phyloP scores from a whole-genome alignment of 2,329 filamentous ascomycete genomes.

The Phyllosticta capitalensis region DNA sequence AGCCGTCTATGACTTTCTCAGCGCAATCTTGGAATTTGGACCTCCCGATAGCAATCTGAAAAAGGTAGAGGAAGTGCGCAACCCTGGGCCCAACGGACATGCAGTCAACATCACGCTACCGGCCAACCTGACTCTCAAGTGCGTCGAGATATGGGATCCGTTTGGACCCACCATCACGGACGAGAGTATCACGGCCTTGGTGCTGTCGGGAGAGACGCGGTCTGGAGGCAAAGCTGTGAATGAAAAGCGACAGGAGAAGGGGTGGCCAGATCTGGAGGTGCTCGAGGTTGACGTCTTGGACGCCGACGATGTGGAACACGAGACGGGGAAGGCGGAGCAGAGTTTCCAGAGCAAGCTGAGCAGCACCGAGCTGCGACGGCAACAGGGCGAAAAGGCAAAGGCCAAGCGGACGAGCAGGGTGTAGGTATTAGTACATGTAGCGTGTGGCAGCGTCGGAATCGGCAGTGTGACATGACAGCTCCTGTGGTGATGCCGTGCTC shows the following conservation, averaged over 20 bases:
- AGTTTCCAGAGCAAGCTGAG: constrained; percentile 79
- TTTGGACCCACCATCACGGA: constrained; percentile 88
- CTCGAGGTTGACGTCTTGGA: constrained; percentile 88
- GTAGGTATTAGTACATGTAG: neutral
- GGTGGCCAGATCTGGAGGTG: constrained; percentile 66
- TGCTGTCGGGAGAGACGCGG: constrained; percentile 82
- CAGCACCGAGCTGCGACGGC: constrained; percentile 68
- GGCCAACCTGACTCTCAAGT: constrained; percentile 58
- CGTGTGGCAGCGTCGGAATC: neutral
- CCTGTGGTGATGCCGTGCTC: neutral
- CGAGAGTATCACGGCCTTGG: constrained; percentile 65
- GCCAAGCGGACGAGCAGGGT: constrained; percentile 1
- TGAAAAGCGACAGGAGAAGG: constrained; percentile 63
- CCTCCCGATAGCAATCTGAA: constrained; percentile 34
- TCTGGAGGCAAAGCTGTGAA: constrained; percentile 80
- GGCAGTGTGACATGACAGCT: neutral
- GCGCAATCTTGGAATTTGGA: constrained; percentile 50
- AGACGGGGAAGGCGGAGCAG: constrained; percentile 24
- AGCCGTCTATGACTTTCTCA: constrained; percentile 62
- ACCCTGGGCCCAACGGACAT: constrained; percentile 40
- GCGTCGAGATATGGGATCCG: constrained; percentile 76
- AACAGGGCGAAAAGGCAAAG: constrained; percentile 13
- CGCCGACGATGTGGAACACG: constrained; percentile 46
- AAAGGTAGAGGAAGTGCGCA: constrained; percentile 35
- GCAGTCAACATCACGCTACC: constrained; percentile 51